Percentiles rank a stretch among this genome's conserved stretches.
These are phyloP conservation scores for Paecilomyces niveus DNA, from an alignment of 2,329 filamentous ascomycete species.

Conservation along the genomic window DNA sequence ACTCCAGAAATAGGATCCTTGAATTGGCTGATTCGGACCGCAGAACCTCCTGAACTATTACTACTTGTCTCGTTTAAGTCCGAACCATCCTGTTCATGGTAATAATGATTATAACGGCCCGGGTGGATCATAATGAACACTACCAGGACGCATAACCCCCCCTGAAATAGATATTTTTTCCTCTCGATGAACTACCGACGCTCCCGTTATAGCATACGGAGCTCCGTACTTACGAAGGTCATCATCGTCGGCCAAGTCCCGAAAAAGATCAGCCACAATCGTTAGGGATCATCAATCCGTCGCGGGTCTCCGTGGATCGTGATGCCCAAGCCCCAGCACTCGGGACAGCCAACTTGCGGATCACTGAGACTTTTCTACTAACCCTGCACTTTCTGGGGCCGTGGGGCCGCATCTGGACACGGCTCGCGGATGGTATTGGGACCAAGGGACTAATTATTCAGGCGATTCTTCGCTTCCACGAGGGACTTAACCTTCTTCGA, in stretches of 20 bases:
- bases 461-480: slow-evolving; percentile 12
- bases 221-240: neutral
- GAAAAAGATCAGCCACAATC: slow-evolving; percentile 8
- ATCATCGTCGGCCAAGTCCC: neutral
- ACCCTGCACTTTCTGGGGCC: neutral
- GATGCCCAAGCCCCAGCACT: slow-evolving; percentile 3
- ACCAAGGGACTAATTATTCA: neutral
- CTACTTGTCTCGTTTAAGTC: neutral
- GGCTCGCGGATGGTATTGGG: neutral
- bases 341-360: slow-evolving; percentile 3
- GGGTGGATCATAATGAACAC: neutral
- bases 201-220: neutral
- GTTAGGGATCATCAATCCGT: slow-evolving; percentile 6
- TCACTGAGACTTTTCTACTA: slow-evolving; percentile 3
- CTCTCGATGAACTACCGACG: neutral
- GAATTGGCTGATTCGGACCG: neutral
- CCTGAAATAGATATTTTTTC: neutral
- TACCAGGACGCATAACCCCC: neutral
- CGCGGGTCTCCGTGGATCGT: slow-evolving; percentile 2
- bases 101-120: neutral
- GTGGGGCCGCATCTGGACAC: neutral
- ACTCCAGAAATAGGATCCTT: neutral
- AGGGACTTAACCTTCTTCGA: slow-evolving; percentile 2
- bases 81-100: neutral
- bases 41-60: neutral